These are phyloP conservation scores for Nymphaea thermarum DNA, from an alignment of 164 flowering plant genomes.

Conservation along the genomic window DNA sequence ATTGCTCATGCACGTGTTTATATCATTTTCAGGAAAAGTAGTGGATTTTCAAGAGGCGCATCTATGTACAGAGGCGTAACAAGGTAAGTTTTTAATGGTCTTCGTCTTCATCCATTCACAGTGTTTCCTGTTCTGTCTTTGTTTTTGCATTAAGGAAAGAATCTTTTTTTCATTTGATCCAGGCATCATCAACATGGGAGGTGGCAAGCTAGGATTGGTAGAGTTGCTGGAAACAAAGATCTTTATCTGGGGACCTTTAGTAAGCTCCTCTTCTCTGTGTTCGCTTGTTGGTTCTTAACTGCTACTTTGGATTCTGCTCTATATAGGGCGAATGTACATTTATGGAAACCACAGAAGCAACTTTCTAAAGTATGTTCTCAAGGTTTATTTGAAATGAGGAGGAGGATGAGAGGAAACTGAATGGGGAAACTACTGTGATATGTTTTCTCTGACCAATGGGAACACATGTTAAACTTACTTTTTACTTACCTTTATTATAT, in stretches of 20 bases:
- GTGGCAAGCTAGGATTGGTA: conserved; percentile 91
- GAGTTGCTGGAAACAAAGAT: conserved; percentile 93
- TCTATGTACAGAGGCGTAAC: conserved; percentile 93
- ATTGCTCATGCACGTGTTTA: not conserved
- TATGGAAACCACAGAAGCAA: too few relatives aligned
- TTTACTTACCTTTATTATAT: too few relatives aligned
- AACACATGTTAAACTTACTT: too few relatives aligned
- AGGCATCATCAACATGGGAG: conserved; percentile 94
- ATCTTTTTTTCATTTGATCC: conserved; percentile 4
- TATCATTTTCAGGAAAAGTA: conserved; percentile 51
- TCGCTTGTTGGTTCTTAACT: not conserved
- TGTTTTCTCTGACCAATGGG: too few relatives aligned
- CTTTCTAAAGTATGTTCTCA: too few relatives aligned
- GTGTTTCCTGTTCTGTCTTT: not conserved
- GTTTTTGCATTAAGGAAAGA: too few relatives aligned
- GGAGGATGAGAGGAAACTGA: too few relatives aligned
- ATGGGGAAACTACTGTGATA: too few relatives aligned
- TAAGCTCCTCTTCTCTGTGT: conserved; percentile 17
- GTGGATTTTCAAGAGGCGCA: conserved; percentile 91
- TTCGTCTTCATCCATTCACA: not conserved
- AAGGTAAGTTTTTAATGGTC: conserved; percentile 30
- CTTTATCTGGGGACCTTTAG: conserved; percentile 88
- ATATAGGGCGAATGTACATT: too few relatives aligned
- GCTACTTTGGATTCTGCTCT: too few relatives aligned
- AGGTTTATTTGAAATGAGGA: too few relatives aligned